phyloP scores from a whole-genome alignment of 495 filamentous ascomycete genomes.

The Lasiosphaeria hispida region DNA sequence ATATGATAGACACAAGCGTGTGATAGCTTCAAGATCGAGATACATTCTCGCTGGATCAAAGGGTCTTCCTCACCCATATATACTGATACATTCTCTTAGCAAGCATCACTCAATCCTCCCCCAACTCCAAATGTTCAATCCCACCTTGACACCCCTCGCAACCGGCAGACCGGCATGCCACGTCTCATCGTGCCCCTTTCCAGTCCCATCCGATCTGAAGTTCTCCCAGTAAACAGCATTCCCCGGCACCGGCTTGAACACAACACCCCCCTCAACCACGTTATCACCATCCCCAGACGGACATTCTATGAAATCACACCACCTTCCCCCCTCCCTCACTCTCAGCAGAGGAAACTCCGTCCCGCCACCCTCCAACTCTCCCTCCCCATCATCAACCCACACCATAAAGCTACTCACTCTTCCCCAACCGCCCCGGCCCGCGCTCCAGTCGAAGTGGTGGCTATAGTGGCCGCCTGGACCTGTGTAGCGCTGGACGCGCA shows the following conservation, averaged over 20 bases:
- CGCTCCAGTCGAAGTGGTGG: constrained; percentile 50
- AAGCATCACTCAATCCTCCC: constrained; percentile 27
- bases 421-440: constrained; percentile 40
- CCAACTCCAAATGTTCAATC: constrained; percentile 51
- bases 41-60: no score
- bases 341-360: constrained; percentile 44
- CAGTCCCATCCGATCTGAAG: constrained; percentile 44
- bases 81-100: not conserved
- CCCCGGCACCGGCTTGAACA: constrained; percentile 41
- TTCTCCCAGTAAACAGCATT: constrained; percentile 54
- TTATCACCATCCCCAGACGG: constrained; percentile 5
- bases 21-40: no score
- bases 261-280: constrained; percentile 26
- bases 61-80: no score
- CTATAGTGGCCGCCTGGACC: constrained; percentile 39
- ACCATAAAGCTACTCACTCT: constrained; percentile 49
- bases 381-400: constrained; percentile 38
- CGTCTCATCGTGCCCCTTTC: constrained; percentile 44
- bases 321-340: constrained; percentile 27
- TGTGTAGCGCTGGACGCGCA: constrained; percentile 45
- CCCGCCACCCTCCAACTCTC: constrained; percentile 38
- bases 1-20: no score
- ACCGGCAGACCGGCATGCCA: constrained; percentile 51
- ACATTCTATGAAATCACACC: constrained; percentile 48
- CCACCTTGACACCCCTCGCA: constrained; percentile 41